Percentiles rank a stretch among this genome's conserved stretches.
These are phyloP conservation scores for Monosporascus sp. DNA, from an alignment of 2,329 filamentous ascomycete genomes.

Conservation along the genomic window DNA sequence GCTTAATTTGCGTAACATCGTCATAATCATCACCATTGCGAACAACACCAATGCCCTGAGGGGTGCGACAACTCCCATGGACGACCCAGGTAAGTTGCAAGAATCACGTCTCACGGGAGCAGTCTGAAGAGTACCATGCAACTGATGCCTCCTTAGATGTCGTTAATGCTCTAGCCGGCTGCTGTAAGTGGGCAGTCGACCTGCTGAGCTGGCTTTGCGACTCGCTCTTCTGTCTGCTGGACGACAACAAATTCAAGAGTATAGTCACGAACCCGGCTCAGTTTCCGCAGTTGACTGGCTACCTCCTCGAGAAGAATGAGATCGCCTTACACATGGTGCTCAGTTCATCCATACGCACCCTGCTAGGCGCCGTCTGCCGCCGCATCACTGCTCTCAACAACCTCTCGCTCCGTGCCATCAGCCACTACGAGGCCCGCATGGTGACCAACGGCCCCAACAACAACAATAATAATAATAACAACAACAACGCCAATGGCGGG, in stretches of 20 bases:
- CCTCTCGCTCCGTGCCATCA: slow-evolving; percentile 43
- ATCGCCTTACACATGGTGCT: slow-evolving; percentile 61
- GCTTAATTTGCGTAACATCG: slow-evolving; percentile 68
- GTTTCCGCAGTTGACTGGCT: slow-evolving; percentile 43
- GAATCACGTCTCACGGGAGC: too few species aligned
- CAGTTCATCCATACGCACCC: slow-evolving; percentile 67
- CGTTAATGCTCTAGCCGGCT: slow-evolving; percentile 65
- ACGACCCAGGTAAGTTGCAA: slow-evolving; percentile 52
- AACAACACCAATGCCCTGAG: slow-evolving; percentile 51
- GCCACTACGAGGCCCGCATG: slow-evolving; percentile 42
- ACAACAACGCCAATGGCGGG: slow-evolving; percentile 34
- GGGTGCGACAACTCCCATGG: slow-evolving; percentile 52
- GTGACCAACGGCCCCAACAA: slow-evolving; percentile 38
- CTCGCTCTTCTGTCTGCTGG: slow-evolving; percentile 50
- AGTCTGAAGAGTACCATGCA: not conserved
- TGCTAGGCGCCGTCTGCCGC: slow-evolving; percentile 64
- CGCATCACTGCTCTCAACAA: slow-evolving; percentile 54
- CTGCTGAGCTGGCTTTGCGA: slow-evolving; percentile 61
- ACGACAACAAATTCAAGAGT: slow-evolving; percentile 45
- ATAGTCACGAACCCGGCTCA: slow-evolving; percentile 39
- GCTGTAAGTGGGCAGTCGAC: slow-evolving; percentile 74
- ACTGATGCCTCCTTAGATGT: slow-evolving; percentile 48
- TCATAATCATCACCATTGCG: slow-evolving; percentile 60
- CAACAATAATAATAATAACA: slow-evolving; percentile 29
- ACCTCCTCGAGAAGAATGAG: slow-evolving; percentile 50